phyloP scores from a whole-genome alignment of 805 yeast genomes.

The Scheffersomyces amazonensis region DNA sequence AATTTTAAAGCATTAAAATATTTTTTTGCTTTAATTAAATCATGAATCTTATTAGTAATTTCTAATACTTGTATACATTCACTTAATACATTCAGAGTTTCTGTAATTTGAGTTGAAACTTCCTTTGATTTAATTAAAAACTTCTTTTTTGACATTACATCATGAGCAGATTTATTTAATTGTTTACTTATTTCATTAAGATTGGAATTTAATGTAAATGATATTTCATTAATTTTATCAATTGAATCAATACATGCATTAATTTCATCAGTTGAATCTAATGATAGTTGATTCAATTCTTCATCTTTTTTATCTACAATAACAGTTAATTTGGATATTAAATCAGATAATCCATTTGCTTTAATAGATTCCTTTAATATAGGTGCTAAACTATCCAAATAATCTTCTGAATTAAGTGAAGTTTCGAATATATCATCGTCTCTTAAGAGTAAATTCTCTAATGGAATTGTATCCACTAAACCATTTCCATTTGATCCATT shows the following conservation, averaged over 20 bases:
- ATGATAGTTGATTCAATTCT: slow-evolving; percentile 61
- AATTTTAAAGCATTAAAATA: slow-evolving; percentile 85
- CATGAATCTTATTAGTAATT: slow-evolving; percentile 81
- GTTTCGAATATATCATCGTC: slow-evolving; percentile 43
- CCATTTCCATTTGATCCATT: background rate
- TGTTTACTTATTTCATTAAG: slow-evolving; percentile 54
- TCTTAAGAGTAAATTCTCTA: slow-evolving; percentile 36
- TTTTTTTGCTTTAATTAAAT: slow-evolving; percentile 67
- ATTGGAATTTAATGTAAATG: slow-evolving; percentile 55
- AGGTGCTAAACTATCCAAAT: slow-evolving; percentile 77
- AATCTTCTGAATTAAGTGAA: slow-evolving; percentile 60
- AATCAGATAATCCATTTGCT: slow-evolving; percentile 50
- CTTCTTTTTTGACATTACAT: slow-evolving; percentile 62
- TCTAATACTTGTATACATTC: slow-evolving; percentile 80
- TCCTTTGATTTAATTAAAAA: slow-evolving; percentile 58
- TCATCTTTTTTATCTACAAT: slow-evolving; percentile 59
- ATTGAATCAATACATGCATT: slow-evolving; percentile 61
- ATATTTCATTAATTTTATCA: slow-evolving; percentile 54
- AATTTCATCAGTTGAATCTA: slow-evolving; percentile 56
- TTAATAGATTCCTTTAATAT: slow-evolving; percentile 62
- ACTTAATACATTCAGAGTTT: slow-evolving; percentile 65
- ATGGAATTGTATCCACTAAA: slow-evolving; percentile 22
- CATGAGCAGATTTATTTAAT: slow-evolving; percentile 62
- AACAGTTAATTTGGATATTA: slow-evolving; percentile 53
- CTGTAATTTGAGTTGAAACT: slow-evolving; percentile 63